A percentile compares a stretch with the other conserved stretches of the same genome.
Conservation (phyloP, 2,329 filamentous ascomycete genomes). For the Monilinia vaccinii-corymbosi region DNA sequence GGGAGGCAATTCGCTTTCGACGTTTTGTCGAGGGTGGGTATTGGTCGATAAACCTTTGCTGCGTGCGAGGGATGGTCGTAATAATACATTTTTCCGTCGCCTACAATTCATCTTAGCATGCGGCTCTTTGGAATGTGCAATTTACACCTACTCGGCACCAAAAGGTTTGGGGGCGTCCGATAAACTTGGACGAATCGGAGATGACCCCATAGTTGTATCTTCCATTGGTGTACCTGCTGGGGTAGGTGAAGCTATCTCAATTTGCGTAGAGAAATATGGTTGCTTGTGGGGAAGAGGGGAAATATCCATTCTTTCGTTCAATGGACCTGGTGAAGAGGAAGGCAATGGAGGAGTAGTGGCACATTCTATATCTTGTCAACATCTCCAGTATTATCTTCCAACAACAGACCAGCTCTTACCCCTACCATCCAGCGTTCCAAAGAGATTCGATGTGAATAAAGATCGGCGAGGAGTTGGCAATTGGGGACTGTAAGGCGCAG, state of each 20-base stretch:
- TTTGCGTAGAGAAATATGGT: slow-evolving; percentile 49
- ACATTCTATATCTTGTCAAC: slow-evolving; percentile 45
- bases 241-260: slow-evolving; percentile 65
- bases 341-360: slow-evolving; percentile 78
- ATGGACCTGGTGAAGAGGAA: slow-evolving; percentile 69
- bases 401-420: slow-evolving; percentile 38
- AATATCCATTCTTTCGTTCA: slow-evolving; percentile 80
- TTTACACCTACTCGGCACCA: slow-evolving; percentile 43
- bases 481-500: slow-evolving; percentile 53
- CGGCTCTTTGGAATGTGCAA: slow-evolving; percentile 16
- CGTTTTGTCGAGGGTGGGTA: slow-evolving; percentile 49
- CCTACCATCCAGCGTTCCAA: slow-evolving; percentile 34
- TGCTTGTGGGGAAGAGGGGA: slow-evolving; percentile 87
- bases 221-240: slow-evolving; percentile 41
- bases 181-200: slow-evolving; percentile 40
- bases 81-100: slow-evolving; percentile 57
- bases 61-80: slow-evolving; percentile 66
- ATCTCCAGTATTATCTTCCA: slow-evolving; percentile 29
- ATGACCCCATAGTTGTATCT: slow-evolving; percentile 47
- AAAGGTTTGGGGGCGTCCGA: slow-evolving; percentile 41
- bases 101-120: slow-evolving; percentile 33
- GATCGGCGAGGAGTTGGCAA: slow-evolving; percentile 75
- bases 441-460: slow-evolving; percentile 68
- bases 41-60: slow-evolving; percentile 67
- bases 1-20: slow-evolving; percentile 58